Base-by-base conservation (phyloP, 1,284 basidiomycete genomes). In the Schizophyllum commune region DNA sequence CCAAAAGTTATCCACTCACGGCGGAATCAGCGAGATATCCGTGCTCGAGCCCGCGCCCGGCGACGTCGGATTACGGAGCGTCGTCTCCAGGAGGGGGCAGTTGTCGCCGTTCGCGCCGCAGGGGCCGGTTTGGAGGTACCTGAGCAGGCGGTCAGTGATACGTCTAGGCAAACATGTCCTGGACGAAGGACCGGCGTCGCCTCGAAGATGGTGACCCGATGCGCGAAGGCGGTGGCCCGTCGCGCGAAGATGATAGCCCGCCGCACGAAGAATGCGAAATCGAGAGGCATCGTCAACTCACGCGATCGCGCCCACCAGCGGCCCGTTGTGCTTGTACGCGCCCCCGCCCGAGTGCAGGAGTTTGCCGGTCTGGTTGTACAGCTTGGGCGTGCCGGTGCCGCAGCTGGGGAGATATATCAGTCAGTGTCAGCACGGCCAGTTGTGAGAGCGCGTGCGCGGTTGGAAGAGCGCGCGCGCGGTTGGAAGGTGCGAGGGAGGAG, bases 41-140 rank as follows among this genome's bases (percentile, higher is more conserved):
- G 72, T 72, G 65, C 76, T 79, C 1, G 78, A 79, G 1, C 77
- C 77, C 53, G 70, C 67, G 9, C 77, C 77, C 2, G 39, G 39
- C 9, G 39, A 47, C 2, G 39, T 3, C 4, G 76, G 75, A 65
- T 79, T 79, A 11, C 61, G 56, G 33, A 81, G 69, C 19, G 76
- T 79, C 9, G 72, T 75, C 65, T 81, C 78, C 22, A 80, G 67
- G 39, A 77, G 67, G 0, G 74, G 75, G 65, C 79, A 81, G 15
- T 71, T 66, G 33, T 79, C 77, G 47, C 78, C 78, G 61, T 81
- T 78, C 63, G 75, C 73, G 5, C 74, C 73, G 58, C 78, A 80
- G 13, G 58, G 39, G 27, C 71, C 72, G 71, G 54, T 55, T n/a
- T 32, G 27, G n/a, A 57, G 19, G 53, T 51, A 60, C 47, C 34